Evolutionary conservation across 495 filamentous ascomycete genomes (phyloP), one percentile per base, ranked within the genome.

Genomic region (Trichoderma erinaceum): DNA sequence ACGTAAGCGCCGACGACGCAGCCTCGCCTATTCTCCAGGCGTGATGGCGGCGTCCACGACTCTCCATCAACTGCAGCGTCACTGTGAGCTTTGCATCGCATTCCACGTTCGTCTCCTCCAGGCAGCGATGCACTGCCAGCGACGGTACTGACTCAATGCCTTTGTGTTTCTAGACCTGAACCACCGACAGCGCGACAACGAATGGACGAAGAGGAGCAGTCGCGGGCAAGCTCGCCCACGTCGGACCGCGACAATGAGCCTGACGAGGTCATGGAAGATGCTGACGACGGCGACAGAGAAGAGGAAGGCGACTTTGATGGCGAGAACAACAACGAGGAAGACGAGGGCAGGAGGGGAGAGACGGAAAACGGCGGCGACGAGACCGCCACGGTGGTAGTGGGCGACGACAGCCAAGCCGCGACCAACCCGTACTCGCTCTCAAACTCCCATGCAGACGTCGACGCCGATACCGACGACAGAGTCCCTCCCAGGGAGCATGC

Each of bases 241-340:
- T 58, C 68, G 63, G 11, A 79, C 74, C 63, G 84, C 67, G 78
- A 80, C 61, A 81, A 82, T 21, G 76, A 77, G 29, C 70, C 78
- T 65, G 90, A 85, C 38, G 88, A 90, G 68, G 85, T 85, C 3
- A 87, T 89, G 70, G 81, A 83, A 41, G 86, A 89, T 16, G 82
- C 83, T 67, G 88, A 90, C 23, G 84, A 86, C 6, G 85, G 84
- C 21, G 80, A 88, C n/a, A 81, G 80, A 35, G 83, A 83, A 8
- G 85, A 87, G 50, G 81, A 87, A 8, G 84, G 85, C 10, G 79
- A 86, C n/a, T 72, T 75, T 23, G 77, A 80, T 64, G 74, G 73
- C 66, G 18, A 69, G 72, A 23, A 81, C 74, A 66, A 71, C 69
- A 70, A 72, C 52, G 64, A 75, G 63, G 66, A 72, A 68, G 73